These are phyloP conservation scores for Aspergillus nidulans DNA, from an alignment of 495 filamentous ascomycete species.

Conservation along the genomic window DNA sequence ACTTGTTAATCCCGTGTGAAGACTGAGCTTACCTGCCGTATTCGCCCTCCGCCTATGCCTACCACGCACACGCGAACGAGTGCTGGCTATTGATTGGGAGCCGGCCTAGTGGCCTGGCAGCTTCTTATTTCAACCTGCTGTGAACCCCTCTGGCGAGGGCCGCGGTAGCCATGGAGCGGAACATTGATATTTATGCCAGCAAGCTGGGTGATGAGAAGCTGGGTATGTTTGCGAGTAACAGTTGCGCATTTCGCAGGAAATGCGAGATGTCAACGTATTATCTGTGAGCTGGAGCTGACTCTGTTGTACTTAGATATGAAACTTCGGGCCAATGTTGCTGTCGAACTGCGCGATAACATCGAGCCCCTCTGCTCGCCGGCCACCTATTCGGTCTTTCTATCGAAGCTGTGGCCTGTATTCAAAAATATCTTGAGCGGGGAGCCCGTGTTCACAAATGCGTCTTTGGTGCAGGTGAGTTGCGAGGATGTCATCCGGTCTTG, in stretches of 20 bases:
- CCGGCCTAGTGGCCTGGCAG: slow-evolving; percentile 44
- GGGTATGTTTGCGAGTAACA: slow-evolving; percentile 37
- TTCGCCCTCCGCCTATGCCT: slow-evolving; percentile 49
- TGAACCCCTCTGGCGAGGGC: slow-evolving; percentile 23
- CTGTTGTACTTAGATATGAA: slow-evolving; percentile 57
- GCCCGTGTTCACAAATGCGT: slow-evolving; percentile 86
- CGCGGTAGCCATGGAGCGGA: slow-evolving; percentile 43
- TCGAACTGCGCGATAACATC: slow-evolving; percentile 78
- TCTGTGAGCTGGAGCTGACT: neutral
- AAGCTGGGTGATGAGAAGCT: slow-evolving; percentile 57
- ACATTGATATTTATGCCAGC: slow-evolving; percentile 55
- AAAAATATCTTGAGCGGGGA: slow-evolving; percentile 77
- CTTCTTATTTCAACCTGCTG: slow-evolving; percentile 21
- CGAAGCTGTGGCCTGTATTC: slow-evolving; percentile 86
- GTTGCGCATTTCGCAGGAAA: neutral
- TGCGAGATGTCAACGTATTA: neutral
- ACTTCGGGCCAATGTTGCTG: slow-evolving; percentile 68
- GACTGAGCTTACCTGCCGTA: slow-evolving; percentile 39
- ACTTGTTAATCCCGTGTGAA: slow-evolving; percentile 51
- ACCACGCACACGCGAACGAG: slow-evolving; percentile 21
- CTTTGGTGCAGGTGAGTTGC: slow-evolving; percentile 68
- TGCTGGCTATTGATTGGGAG: slow-evolving; percentile 28
- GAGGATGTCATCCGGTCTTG: neutral
- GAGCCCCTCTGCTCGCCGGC: slow-evolving; percentile 63
- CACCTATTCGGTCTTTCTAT: slow-evolving; percentile 71